phyloP scores from a whole-genome alignment of 805 yeast genomes.

The Metschnikowia cerradonensis region DNA sequence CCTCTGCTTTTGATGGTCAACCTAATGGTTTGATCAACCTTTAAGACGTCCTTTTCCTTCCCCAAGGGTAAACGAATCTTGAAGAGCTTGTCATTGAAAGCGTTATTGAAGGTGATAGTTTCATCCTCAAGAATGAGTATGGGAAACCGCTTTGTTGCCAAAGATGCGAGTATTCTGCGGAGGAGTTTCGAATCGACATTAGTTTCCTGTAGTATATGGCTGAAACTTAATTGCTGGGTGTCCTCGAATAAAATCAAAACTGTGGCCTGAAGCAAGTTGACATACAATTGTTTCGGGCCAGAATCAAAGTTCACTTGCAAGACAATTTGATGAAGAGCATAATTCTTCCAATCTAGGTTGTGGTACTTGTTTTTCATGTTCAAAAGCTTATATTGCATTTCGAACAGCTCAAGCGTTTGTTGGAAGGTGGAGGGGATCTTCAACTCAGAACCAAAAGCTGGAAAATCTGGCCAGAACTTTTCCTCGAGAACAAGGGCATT shows the following conservation, averaged over 20 bases:
- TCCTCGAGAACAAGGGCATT: constrained; percentile 31
- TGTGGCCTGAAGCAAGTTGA: constrained; percentile 44
- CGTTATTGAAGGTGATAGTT: constrained; percentile 17
- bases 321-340: constrained; percentile 38
- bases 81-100: constrained; percentile 26
- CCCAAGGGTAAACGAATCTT: constrained; percentile 29
- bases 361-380: constrained; percentile 23
- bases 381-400: constrained; percentile 16
- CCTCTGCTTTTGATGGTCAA: constrained; percentile 21
- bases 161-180: constrained; percentile 24
- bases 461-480: constrained; percentile 40
- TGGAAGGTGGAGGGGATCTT: constrained; percentile 23
- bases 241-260: constrained; percentile 38
- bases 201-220: constrained; percentile 23
- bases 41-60: constrained; percentile 11
- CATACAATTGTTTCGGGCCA: constrained; percentile 29
- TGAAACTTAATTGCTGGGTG: constrained; percentile 15
- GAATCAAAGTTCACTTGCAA: constrained; percentile 29
- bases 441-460: constrained; percentile 20
- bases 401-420: constrained; percentile 20
- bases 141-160: constrained; percentile 30
- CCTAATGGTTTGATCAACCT: constrained; percentile 8
- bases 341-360: constrained; percentile 39
- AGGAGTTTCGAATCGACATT: constrained; percentile 33
- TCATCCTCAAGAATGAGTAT: constrained; percentile 19